Evolutionary conservation across 352 stramenopile genomes (phyloP), one percentile per base, ranked within the genome.

Genomic region (Ophiocytium majus): DNA sequence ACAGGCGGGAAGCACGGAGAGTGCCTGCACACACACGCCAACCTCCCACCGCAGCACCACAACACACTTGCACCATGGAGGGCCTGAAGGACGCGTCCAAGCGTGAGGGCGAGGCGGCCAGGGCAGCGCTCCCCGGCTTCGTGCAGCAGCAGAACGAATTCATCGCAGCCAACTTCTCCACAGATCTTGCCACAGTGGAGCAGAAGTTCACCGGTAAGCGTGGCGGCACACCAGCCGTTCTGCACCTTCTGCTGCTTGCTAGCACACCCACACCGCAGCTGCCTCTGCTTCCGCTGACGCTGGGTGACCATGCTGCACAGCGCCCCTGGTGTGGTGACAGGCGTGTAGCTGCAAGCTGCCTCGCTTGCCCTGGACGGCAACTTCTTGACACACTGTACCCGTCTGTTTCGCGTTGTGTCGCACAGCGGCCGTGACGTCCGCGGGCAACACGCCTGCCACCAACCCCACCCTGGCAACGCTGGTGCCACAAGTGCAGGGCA

Each of bases 121-220:
- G 81, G 34, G 64, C 9, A 31, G 34, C 33, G 1, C 37, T 84
- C 0, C 79, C 83, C 10, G 34, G 9, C 10, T 50, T 50, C 66
- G 79, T 86, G 23, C 76, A 63, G 32, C 17, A 49, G 23, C 80
- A 84, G 43, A 43, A 84, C 23, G 33, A 64, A 31, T 49, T 85
- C 32, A 43, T 86, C 34, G 76, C 63, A 31, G 31, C 36, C n/a
- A 81, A 83, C 34, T 86, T 86, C 66, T 82, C 80, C 34, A 82
- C 78, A 10, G 81, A 75, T 19, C 35, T 86, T 10, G 57, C 0
- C 10, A 34, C 63, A n/a, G n/a, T 82, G 49, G 82, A 86, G n/a
- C 76, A 64, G 57, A 50, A 34, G 76, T 49, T 75, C 28, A 23
- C 28, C 10, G 36, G 1, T 34, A 28, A 34, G 64, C 50, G 17